Conservation (phyloP, 208 protist species). For the Endotrypanum monterogeii region DNA sequence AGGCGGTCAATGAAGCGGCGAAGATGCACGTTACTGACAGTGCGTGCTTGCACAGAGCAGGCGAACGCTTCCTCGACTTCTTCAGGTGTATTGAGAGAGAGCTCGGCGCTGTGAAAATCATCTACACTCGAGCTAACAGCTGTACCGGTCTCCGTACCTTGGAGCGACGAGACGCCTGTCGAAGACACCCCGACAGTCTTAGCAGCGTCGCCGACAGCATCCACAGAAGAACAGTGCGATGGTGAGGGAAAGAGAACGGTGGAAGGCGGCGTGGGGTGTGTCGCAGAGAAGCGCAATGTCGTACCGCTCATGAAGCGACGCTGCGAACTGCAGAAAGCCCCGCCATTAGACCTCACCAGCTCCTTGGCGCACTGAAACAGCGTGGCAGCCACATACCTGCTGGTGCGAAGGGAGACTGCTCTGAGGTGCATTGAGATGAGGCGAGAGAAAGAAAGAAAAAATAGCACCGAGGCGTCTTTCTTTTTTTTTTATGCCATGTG, state of each 20-base stretch:
- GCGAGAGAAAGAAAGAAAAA: not conserved
- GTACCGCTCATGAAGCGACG: not conserved
- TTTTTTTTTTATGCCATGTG: not conserved
- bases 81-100: slow-evolving; percentile 37
- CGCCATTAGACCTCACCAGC: not conserved
- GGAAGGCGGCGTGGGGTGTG: not conserved
- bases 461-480: no score
- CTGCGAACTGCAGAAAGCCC: not conserved
- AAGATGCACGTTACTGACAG: slow-evolving; percentile 79
- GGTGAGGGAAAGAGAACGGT: not conserved
- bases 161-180: not conserved
- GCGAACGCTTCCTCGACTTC: slow-evolving; percentile 64
- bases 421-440: not conserved
- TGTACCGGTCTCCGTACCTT: not conserved
- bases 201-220: not conserved
- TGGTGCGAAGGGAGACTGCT: not conserved
- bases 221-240: no score
- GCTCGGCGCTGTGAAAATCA: not conserved
- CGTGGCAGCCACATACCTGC: not conserved
- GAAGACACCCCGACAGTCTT: not conserved
- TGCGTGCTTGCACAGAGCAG: slow-evolving; percentile 69
- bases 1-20: slow-evolving; percentile 69
- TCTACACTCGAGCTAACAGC: not conserved
- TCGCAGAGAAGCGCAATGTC: not conserved
- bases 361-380: not conserved